Percentiles rank a stretch among this genome's conserved stretches.
Evolutionary conservation across 2,329 filamentous ascomycete genomes (phyloP).

Genomic region (Alternaria dauci): DNA sequence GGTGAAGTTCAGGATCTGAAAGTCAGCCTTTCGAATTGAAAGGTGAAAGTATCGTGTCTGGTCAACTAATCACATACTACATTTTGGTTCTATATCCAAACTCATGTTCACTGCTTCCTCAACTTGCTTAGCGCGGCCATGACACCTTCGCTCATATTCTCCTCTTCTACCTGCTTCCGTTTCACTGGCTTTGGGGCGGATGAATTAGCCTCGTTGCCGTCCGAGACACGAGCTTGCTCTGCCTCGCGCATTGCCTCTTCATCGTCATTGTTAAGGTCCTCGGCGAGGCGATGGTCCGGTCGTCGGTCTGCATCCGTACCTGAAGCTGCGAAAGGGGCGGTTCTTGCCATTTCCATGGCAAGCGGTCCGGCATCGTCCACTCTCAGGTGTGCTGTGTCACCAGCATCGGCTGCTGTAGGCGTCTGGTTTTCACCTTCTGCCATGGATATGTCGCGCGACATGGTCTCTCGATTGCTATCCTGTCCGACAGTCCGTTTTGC

Average conservation of each 20-base stretch:
- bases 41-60: background rate
- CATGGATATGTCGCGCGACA: conserved; percentile 38
- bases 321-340: conserved; percentile 25
- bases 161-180: conserved; percentile 52
- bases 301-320: conserved; percentile 49
- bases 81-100: background rate
- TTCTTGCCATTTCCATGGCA: conserved; percentile 32
- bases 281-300: conserved; percentile 46
- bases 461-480: conserved; percentile 38
- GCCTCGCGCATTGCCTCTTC: conserved; percentile 57
- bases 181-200: conserved; percentile 34
- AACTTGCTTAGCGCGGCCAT: conserved; percentile 66
- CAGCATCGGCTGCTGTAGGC: conserved; percentile 22
- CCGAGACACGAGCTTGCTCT: conserved; percentile 22
- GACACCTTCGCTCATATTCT: conserved; percentile 65
- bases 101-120: conserved; percentile 46
- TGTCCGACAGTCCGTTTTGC: conserved; percentile 61
- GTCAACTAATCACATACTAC: background rate
- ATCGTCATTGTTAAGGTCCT: conserved; percentile 52
- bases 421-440: conserved; percentile 33
- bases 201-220: conserved; percentile 35
- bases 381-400: conserved; percentile 37
- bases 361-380: conserved; percentile 45
- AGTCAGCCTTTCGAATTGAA: background rate
- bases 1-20: background rate